These are phyloP conservation scores for Fusarium torreyae DNA, from an alignment of 2,329 filamentous ascomycete species.

Conservation along the genomic window DNA sequence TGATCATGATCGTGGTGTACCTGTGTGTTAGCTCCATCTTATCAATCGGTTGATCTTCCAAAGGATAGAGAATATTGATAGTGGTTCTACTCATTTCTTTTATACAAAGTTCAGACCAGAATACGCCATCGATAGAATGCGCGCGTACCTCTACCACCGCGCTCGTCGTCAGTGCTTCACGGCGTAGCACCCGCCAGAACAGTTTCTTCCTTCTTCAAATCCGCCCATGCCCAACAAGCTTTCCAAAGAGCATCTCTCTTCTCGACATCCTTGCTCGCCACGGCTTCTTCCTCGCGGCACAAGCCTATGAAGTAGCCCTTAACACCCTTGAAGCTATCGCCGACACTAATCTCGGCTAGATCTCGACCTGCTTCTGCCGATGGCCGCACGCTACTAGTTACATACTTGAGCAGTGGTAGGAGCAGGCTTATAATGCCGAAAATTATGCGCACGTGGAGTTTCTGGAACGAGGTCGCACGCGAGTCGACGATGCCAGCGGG, in stretches of 20 bases:
- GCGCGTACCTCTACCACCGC: too few relatives aligned
- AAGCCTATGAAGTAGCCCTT: slow-evolving; percentile 35
- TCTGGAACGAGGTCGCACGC: slow-evolving; percentile 35
- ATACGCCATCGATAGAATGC: too few relatives aligned
- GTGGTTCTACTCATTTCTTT: too few relatives aligned
- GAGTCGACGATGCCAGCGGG: slow-evolving; percentile 46
- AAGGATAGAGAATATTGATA: too few relatives aligned
- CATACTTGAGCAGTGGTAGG: slow-evolving; percentile 18
- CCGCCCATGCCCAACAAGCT: slow-evolving; percentile 41
- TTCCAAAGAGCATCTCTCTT: slow-evolving; percentile 27
- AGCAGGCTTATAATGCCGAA: not conserved
- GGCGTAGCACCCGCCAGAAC: slow-evolving; percentile 13
- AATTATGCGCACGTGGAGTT: not conserved
- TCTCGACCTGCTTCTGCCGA: slow-evolving; percentile 35
- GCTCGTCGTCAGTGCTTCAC: not conserved
- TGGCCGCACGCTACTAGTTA: slow-evolving; percentile 29
- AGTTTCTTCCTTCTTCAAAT: slow-evolving; percentile 28
- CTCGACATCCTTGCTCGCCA: slow-evolving; percentile 1
- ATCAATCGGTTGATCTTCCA: too few relatives aligned
- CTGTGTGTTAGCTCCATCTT: too few relatives aligned
- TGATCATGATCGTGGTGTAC: too few relatives aligned
- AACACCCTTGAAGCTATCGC: not conserved
- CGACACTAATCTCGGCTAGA: slow-evolving; percentile 33
- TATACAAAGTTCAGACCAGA: too few relatives aligned
- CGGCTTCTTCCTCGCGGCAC: not conserved